A percentile compares a stretch with the other conserved stretches of the same genome.
These are phyloP conservation scores for Kwoniella newhampshirensis DNA, from an alignment of 768 basidiomycete genomes.

Conservation along the genomic window DNA sequence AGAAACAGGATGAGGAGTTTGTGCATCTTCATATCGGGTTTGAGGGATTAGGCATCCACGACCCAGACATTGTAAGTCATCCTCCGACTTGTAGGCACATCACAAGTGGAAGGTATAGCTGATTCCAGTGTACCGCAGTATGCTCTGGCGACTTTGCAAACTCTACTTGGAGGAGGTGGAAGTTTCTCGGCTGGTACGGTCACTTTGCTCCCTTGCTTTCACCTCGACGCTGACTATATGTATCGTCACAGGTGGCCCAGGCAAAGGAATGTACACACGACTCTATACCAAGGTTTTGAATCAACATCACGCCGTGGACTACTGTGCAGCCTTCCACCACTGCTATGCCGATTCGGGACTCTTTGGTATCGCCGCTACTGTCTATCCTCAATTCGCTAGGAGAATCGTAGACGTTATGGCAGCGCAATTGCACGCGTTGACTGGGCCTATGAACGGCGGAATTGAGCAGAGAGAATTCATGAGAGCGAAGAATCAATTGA, in stretches of 20 bases:
- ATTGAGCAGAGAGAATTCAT: slow-evolving; percentile 63
- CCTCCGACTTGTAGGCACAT: background rate
- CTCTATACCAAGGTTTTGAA: slow-evolving; percentile 95
- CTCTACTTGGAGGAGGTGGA: slow-evolving; percentile 90
- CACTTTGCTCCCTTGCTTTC: background rate
- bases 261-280: slow-evolving; percentile 98
- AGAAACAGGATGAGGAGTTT: slow-evolving; percentile 63
- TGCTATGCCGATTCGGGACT: slow-evolving; percentile 92
- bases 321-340: slow-evolving; percentile 95
- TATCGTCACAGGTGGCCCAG: slow-evolving; percentile 70
- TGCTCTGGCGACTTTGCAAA: slow-evolving; percentile 87
- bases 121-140: slow-evolving; percentile 57
- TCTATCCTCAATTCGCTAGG: slow-evolving; percentile 62
- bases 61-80: slow-evolving; percentile 68
- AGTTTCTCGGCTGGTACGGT: slow-evolving; percentile 83
- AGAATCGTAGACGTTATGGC: slow-evolving; percentile 80
- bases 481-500: slow-evolving; percentile 93
- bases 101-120: background rate
- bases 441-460: slow-evolving; percentile 57
- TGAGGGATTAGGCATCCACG: slow-evolving; percentile 85
- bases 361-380: slow-evolving; percentile 86
- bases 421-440: slow-evolving; percentile 78
- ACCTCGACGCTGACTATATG: background rate
- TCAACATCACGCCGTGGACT: slow-evolving; percentile 87
- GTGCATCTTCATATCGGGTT: slow-evolving; percentile 90